These are phyloP conservation scores for Porphyrellus cyaneotinctus DNA, from an alignment of 768 basidiomycete genomes.

Conservation along the genomic window DNA sequence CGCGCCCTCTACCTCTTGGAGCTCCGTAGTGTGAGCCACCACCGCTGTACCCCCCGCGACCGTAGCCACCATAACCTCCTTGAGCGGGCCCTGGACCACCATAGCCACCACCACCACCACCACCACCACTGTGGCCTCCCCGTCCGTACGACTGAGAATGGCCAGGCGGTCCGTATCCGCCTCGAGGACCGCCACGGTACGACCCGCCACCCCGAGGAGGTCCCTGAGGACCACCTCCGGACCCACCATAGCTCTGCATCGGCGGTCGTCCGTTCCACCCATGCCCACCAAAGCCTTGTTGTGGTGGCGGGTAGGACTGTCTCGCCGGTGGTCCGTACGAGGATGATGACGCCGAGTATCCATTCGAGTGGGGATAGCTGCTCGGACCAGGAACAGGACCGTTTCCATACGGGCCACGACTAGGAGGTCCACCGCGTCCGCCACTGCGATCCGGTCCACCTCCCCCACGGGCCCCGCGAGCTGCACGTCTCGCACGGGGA, in stretches of 20 bases:
- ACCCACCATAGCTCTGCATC: conserved; percentile 30
- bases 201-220: conserved; percentile 26
- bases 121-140: conserved; percentile 25
- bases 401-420: conserved; percentile 23
- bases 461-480: conserved; percentile 45
- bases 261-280: conserved; percentile 33
- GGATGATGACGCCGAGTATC: conserved; percentile 17
- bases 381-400: conserved; percentile 3
- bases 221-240: conserved; percentile 28
- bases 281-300: conserved; percentile 29
- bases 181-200: conserved; percentile 26
- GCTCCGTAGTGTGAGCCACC: conserved; percentile 28
- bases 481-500: conserved; percentile 51
- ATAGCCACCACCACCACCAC: conserved; percentile 7
- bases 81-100: conserved; percentile 16
- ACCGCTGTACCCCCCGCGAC: conserved; percentile 39
- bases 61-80: conserved; percentile 34
- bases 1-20: conserved; percentile 48
- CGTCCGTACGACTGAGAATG: conserved; percentile 24
- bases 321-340: conserved; percentile 19
- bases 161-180: conserved; percentile 21
- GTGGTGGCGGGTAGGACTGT: conserved; percentile 19
- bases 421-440: conserved; percentile 29
- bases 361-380: conserved; percentile 14
- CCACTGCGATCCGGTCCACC: conserved; percentile 36